Evolutionary conservation across 129 eudicot genomes (phyloP).

Genomic region (Artemisia tridentata): DNA sequence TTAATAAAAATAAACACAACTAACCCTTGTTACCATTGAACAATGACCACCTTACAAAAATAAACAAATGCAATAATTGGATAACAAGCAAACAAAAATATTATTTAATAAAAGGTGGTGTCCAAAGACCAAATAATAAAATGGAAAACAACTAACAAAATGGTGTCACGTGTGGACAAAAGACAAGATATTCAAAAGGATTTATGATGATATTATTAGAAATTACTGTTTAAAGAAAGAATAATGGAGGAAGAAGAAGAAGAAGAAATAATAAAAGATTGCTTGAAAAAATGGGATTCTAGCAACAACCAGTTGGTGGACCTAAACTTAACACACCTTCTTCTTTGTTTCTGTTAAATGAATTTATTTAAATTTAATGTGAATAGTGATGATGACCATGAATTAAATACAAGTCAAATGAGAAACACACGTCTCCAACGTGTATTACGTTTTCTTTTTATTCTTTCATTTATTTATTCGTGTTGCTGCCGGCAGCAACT

Average conservation of each 20-base stretch:
- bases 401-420: conserved; percentile 40
- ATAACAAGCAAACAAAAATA: conserved; percentile 45
- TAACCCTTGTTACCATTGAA: conserved; percentile 60
- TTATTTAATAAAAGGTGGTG: conserved; percentile 18
- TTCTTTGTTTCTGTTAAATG: not conserved
- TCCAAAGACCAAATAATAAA: conserved; percentile 25
- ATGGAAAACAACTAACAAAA: conserved; percentile 12
- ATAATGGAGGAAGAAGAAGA: conserved; percentile 15
- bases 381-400: too few species aligned
- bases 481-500: conserved; percentile 38
- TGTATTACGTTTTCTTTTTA: conserved; percentile 18
- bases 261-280: conserved; percentile 15
- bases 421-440: conserved; percentile 47
- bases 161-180: conserved; percentile 55
- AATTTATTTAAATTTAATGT: too few species aligned
- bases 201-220: conserved; percentile 17
- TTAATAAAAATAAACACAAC: conserved; percentile 41
- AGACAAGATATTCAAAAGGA: conserved; percentile 22
- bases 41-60: conserved; percentile 55
- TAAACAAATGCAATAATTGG: conserved; percentile 43
- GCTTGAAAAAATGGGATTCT: conserved; percentile 61
- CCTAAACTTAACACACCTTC: conserved; percentile 46
- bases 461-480: not conserved
- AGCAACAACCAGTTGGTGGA: conserved; percentile 97
- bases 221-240: not conserved